Base-by-base conservation (phyloP, 2,329 filamentous ascomycete genomes). In the Penicillium frequentans region DNA sequence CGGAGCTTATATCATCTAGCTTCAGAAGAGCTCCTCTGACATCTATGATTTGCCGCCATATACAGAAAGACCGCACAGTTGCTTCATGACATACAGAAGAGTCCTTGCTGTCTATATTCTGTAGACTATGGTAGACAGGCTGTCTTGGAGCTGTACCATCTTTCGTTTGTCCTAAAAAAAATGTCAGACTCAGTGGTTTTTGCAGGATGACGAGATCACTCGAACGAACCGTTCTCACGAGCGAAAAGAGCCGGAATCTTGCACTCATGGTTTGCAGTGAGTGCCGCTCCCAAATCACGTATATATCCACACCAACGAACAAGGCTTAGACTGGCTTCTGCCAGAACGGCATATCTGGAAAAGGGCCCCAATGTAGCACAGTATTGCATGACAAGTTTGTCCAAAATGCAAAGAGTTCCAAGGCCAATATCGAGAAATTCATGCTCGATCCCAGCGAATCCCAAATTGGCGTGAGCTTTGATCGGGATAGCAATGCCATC, bases 291-390 rank as follows among this genome's bases (percentile, higher is more conserved):
- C 10, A 61, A 65, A 35, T 68, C 65, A 16, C 66, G 66, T 29
- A 68, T 59, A 51, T 67, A 68, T 1, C 49, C 63, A 51, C 63
- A 59, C 66, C 65, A 67, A 6, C 61, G 61, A 19, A 65, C 33
- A 29, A 67, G 42, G 24, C 47, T 60, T 26, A 68, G 47, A 16
- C 65, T 63, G 21, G 64, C 53, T 10, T 67, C 61, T n/a, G 59
- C 47, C 13, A 67, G 56, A 19, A 43, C 39, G 8, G 49, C 49
- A 43, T 68, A 67, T 26, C 43, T 49, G 2, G 65, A 68, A 6
- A 53, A 57, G 10, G 61, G 54, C 0, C 65, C 65, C 9, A 68
- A 33, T 7, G 59, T 62, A 9, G 26, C 29, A 24, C 62, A 63
- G 27, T 68, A 65, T 21, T 60, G 46, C 5, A 50, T 39, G 16